These are phyloP conservation scores for Penicillium corylophilum DNA, from an alignment of 2,329 filamentous ascomycete genomes.

Conservation along the genomic window DNA sequence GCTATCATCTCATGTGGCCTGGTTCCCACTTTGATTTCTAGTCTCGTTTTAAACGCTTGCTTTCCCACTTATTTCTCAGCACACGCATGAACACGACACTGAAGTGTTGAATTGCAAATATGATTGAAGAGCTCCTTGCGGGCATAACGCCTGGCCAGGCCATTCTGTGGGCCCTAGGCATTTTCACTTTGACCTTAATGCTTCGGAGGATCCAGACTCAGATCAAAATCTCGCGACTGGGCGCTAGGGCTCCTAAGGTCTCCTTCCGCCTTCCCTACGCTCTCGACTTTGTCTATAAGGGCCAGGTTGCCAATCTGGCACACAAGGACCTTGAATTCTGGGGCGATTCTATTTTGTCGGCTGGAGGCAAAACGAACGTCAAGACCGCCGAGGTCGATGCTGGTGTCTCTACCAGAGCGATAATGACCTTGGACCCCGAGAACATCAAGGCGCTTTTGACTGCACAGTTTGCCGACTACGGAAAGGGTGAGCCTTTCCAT, in stretches of 20 bases:
- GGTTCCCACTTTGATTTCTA: neutral
- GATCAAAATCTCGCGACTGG: slow-evolving; percentile 32
- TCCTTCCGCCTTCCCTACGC: slow-evolving; percentile 43
- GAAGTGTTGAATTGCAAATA: slow-evolving; percentile 30
- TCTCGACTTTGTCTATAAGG: slow-evolving; percentile 62
- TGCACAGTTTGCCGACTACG: slow-evolving; percentile 80
- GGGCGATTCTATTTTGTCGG: slow-evolving; percentile 50
- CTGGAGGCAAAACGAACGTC: slow-evolving; percentile 21
- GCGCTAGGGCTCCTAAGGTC: slow-evolving; percentile 36
- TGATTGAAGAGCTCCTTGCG: slow-evolving; percentile 50
- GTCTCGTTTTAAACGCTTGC: no score
- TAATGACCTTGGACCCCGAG: slow-evolving; percentile 79
- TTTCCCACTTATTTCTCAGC: slow-evolving; percentile 4
- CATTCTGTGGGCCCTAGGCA: slow-evolving; percentile 38
- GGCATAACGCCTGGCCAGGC: slow-evolving; percentile 46
- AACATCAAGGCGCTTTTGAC: slow-evolving; percentile 92
- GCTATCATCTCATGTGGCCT: neutral
- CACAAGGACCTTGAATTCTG: slow-evolving; percentile 65
- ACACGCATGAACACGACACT: neutral
- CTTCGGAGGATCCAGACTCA: slow-evolving; percentile 31
- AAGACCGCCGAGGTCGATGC: slow-evolving; percentile 33
- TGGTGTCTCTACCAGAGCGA: slow-evolving; percentile 49
- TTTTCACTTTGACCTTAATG: slow-evolving; percentile 40
- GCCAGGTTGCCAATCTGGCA: slow-evolving; percentile 52
- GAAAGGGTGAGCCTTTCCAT: slow-evolving; percentile 74